Conservation (phyloP, 2,329 filamentous ascomycete genomes). For the Lasiodiplodia sp. region DNA sequence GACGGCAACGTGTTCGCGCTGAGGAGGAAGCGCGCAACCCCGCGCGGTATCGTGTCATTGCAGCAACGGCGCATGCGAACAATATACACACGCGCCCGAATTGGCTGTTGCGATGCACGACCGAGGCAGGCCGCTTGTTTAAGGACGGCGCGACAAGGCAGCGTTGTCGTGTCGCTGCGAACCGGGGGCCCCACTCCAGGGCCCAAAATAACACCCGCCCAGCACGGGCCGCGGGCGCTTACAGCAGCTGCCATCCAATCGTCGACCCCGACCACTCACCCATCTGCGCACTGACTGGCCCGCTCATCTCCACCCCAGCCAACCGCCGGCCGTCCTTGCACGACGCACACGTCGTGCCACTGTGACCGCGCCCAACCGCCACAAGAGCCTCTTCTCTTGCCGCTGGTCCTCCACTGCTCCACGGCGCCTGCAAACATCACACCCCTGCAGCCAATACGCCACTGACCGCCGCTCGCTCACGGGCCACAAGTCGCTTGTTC, state of each 20-base stretch:
- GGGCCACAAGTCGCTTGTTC: slow-evolving; percentile 15
- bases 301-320: slow-evolving; percentile 10
- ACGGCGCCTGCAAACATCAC: neutral
- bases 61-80: slow-evolving; percentile 3
- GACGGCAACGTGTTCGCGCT: slow-evolving; percentile 7
- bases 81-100: slow-evolving; percentile 24
- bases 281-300: slow-evolving; percentile 2
- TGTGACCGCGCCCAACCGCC: slow-evolving; percentile 12
- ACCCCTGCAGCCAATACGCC: slow-evolving; percentile 26
- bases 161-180: slow-evolving; percentile 1
- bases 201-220: slow-evolving; percentile 25
- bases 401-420: slow-evolving; percentile 11
- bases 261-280: neutral
- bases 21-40: neutral
- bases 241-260: slow-evolving; percentile 23
- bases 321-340: slow-evolving; percentile 10
- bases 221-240: slow-evolving; percentile 27
- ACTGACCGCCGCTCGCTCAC: slow-evolving; percentile 22
- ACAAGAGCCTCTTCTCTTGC: slow-evolving; percentile 28
- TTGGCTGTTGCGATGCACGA: slow-evolving; percentile 12
- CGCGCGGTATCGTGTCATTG: slow-evolving; percentile 19
- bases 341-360: slow-evolving; percentile 20
- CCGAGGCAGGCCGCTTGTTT: slow-evolving; percentile 15
- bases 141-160: neutral
- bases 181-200: neutral